Conservation (phyloP, 768 basidiomycete genomes). For the Rhodosporidiobolus sp. region DNA sequence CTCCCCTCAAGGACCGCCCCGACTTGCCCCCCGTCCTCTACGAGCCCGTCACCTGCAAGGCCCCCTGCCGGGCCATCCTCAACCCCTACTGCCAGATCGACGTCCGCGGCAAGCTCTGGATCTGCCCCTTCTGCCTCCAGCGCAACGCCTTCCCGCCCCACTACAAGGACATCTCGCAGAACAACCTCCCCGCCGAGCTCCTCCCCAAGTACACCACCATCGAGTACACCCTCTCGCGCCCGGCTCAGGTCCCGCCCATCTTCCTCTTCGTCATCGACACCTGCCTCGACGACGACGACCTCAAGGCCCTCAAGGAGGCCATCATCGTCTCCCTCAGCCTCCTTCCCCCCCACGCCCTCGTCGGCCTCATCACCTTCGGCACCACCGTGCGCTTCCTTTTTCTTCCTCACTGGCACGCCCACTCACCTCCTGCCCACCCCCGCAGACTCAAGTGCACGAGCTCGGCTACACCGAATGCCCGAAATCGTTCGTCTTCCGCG, state of each 20-base stretch:
- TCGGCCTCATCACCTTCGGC: slow-evolving; percentile 92
- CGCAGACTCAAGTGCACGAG: slow-evolving; percentile 94
- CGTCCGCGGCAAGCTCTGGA: slow-evolving; percentile 97
- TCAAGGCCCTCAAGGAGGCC: slow-evolving; percentile 92
- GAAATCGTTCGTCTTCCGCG: slow-evolving; percentile 98
- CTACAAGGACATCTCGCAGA: slow-evolving; percentile 97
- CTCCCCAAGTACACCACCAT: slow-evolving; percentile 98
- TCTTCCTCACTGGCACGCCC: neutral
- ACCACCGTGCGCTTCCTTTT: slow-evolving; percentile 69
- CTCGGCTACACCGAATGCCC: slow-evolving; percentile 92
- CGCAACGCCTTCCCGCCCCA: slow-evolving; percentile 97
- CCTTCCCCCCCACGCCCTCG: slow-evolving; percentile 88
- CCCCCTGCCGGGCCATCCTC: slow-evolving; percentile 91
- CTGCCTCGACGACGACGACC: slow-evolving; percentile 84
- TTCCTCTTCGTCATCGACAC: slow-evolving; percentile 98
- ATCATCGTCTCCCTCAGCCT: slow-evolving; percentile 87
- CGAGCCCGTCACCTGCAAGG: slow-evolving; percentile 98
- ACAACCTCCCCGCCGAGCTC: slow-evolving; percentile 92
- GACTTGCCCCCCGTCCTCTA: slow-evolving; percentile 95
- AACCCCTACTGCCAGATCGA: slow-evolving; percentile 89
- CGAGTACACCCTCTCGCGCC: slow-evolving; percentile 94
- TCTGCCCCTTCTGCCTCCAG: slow-evolving; percentile 96
- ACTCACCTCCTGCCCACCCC: neutral
- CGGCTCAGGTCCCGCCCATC: slow-evolving; percentile 87
- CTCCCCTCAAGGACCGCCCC: slow-evolving; percentile 86